phyloP scores from a whole-genome alignment of 352 stramenopile genomes.

The Chrysophaeum taylorii region DNA sequence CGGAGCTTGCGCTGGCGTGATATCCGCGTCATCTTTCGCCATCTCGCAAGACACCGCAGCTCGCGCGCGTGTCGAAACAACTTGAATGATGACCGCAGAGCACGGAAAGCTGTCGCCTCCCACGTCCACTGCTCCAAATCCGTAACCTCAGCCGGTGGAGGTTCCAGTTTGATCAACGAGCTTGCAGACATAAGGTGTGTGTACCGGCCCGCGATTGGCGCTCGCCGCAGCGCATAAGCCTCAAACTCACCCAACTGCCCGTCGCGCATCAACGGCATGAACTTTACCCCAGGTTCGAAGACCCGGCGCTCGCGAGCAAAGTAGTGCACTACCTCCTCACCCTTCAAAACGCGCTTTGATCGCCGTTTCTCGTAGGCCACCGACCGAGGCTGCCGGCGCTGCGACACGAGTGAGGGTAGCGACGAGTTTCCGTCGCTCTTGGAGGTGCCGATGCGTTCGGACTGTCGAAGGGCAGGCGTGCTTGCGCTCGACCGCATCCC shows the following conservation, averaged over 20 bases:
- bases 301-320: background rate
- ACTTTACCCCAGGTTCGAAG: background rate
- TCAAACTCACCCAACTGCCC: background rate
- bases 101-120: background rate
- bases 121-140: background rate
- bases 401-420: too few relatives aligned
- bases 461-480: too few relatives aligned
- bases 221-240: background rate
- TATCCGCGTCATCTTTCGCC: background rate
- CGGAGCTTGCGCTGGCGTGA: background rate
- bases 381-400: too few relatives aligned
- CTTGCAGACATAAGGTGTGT: background rate
- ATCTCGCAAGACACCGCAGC: background rate
- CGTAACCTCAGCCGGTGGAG: background rate
- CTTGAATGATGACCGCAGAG: background rate
- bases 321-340: background rate
- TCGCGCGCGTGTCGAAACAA: slow-evolving; percentile 11
- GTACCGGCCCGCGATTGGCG: background rate
- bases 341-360: too few relatives aligned
- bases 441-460: too few relatives aligned
- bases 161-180: background rate
- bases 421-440: too few relatives aligned
- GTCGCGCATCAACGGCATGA: background rate
- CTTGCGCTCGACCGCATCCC: too few relatives aligned
- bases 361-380: too few relatives aligned